Conservation (phyloP, 495 filamentous ascomycete genomes). For the Penicillium alfredii region DNA sequence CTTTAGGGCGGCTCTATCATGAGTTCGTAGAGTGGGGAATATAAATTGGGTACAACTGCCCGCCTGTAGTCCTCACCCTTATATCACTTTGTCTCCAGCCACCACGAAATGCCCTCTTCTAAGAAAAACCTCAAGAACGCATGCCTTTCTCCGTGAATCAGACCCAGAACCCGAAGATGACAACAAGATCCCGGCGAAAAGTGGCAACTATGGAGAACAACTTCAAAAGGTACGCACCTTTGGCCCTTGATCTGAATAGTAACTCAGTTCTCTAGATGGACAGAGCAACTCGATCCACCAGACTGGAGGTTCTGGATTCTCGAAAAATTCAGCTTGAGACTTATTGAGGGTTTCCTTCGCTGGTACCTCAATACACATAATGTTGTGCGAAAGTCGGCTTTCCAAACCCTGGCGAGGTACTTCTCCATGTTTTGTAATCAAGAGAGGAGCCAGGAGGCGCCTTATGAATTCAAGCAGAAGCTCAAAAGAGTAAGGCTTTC, state of each 20-base stretch:
- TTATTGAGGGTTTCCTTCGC: conserved; percentile 7
- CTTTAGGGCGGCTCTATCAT: conserved; percentile 1
- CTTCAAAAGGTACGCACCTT: conserved; percentile 3
- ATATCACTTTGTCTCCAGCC: neutral
- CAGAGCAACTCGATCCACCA: conserved; percentile 1
- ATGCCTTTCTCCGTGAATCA: conserved; percentile 4
- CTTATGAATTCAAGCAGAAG: conserved; percentile 5
- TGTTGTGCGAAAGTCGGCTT: conserved; percentile 1
- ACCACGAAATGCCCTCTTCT: neutral
- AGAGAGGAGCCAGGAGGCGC: conserved; percentile 3
- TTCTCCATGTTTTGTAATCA: conserved; percentile 5
- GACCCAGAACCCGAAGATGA: conserved; percentile 2
- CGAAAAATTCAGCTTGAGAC: conserved; percentile 3
- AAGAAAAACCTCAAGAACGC: conserved; percentile 1
- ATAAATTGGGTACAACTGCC: neutral
- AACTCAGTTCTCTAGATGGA: conserved; percentile 1
- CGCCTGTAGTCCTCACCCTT: neutral
- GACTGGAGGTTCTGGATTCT: conserved; percentile 5
- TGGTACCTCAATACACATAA: conserved; percentile 6
- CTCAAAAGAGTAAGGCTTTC: conserved; percentile 1
- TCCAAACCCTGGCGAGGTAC: conserved; percentile 1
- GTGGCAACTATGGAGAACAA: conserved; percentile 2
- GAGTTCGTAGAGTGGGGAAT: neutral
- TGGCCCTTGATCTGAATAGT: neutral
- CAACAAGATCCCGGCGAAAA: conserved; percentile 2